These are phyloP conservation scores for Nicotiana benthamiana DNA, from an alignment of 257 asterid genomes.

Conservation along the genomic window DNA sequence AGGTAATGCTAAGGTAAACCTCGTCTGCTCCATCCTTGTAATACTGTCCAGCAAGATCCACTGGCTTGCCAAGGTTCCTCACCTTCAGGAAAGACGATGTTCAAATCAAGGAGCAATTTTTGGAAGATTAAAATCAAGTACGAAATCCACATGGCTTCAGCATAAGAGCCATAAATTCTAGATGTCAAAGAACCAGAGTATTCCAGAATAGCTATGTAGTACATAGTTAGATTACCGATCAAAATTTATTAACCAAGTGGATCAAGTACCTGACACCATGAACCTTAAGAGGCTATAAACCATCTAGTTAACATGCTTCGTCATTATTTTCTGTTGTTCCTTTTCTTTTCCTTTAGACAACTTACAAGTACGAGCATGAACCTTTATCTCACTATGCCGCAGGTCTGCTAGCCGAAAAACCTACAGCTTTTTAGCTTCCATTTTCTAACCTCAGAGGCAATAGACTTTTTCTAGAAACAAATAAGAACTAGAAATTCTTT, in stretches of 20 bases:
- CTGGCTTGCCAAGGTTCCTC: conserved; percentile 98
- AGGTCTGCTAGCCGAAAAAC: not conserved
- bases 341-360: not conserved
- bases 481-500: not conserved
- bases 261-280: not conserved
- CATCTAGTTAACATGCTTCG: not conserved
- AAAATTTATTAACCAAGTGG: not conserved
- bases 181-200: not conserved
- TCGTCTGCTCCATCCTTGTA: conserved; percentile 97
- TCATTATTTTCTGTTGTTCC: not conserved
- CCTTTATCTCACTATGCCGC: not conserved
- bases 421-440: not conserved
- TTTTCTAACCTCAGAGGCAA: conserved; percentile 1
- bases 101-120: not conserved
- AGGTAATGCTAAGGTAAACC: conserved; percentile 37
- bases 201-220: not conserved
- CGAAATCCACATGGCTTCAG: not conserved
- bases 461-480: not conserved
- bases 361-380: not conserved
- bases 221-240: not conserved
- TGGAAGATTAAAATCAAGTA: not conserved
- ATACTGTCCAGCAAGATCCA: conserved; percentile 86
- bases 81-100: conserved; percentile 45
- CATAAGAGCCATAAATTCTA: not conserved
- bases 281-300: not conserved